Base-by-base conservation (phyloP, 768 basidiomycete species). In the Cubamyces sp. region DNA sequence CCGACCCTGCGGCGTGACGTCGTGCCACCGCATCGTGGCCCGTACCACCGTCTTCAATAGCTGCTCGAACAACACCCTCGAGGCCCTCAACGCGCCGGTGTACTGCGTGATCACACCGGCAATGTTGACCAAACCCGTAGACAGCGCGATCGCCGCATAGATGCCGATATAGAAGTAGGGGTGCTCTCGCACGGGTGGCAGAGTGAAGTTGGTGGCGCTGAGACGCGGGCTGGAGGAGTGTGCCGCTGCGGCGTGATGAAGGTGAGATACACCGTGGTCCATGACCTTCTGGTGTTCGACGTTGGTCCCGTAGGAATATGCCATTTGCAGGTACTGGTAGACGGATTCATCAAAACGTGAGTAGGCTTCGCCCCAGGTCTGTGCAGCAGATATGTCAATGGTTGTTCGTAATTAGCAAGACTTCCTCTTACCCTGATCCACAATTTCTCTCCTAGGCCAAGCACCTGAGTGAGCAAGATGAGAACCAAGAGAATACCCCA, bases 1-100 rank as follows among this genome's bases (percentile, higher is more conserved):
- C 2, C 91, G 88, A 80, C 91, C 91, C 74, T 89, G 85, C 1
- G 92, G 92, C 0, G 92, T 94, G 0, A 88, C 86, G 70, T 94
- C 91, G 69, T 89, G 87, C 81, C 89, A 92, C 57, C 92, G 81
- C 81, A 94, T 92, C 5, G 93, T 93, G 9, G 92, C 91, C 15
- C 85, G 80, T 18, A 93, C 86, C 11, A 95, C 90, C 0, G 83
- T 83, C 7, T 79, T 82, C 54, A 94, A 75, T 39, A 95, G 74
- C 53, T 80, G 78, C 66, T 76, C 82, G 70, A 78, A 81, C 39
- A 78, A 66, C 2, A 69, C 64, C 42, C 73, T 67, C 40, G 75
- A 76, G 8, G 74, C 77, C 42, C 74, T 72, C 61, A 80, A 58
- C 3, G 84, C 84, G 28, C 87, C 90, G 0, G 83, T 84, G 66